These are phyloP conservation scores for Taphrina wiesneri DNA, from an alignment of 1,139 yeast genomes.

Conservation along the genomic window DNA sequence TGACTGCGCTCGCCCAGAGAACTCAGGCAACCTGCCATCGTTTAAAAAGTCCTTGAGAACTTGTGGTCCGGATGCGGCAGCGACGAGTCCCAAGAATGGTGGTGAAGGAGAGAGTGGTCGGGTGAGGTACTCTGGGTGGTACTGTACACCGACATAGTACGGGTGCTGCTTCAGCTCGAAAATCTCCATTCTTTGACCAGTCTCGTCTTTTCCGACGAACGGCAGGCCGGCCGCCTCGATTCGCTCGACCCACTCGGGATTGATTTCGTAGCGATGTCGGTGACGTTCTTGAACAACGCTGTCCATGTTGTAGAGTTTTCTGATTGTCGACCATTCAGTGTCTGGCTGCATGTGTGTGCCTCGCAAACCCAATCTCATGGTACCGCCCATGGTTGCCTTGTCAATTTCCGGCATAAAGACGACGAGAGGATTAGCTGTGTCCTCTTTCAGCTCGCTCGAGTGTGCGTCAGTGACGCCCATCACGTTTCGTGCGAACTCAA, in stretches of 20 bases:
- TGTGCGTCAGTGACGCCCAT: slow-evolving; percentile 69
- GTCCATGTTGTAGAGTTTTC: slow-evolving; percentile 76
- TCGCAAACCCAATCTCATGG: slow-evolving; percentile 96
- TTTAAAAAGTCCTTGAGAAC: slow-evolving; percentile 20
- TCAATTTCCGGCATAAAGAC: slow-evolving; percentile 99
- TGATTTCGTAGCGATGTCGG: slow-evolving; percentile 97
- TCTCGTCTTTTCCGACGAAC: slow-evolving; percentile 92
- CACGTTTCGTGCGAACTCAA: slow-evolving; percentile 84
- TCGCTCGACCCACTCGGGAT: slow-evolving; percentile 70
- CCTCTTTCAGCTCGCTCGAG: slow-evolving; percentile 80
- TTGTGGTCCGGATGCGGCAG: slow-evolving; percentile 55
- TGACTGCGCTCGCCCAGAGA: slow-evolving; percentile 27
- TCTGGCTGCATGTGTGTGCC: slow-evolving; percentile 76
- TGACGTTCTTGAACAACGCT: slow-evolving; percentile 84
- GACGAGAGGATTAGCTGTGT: slow-evolving; percentile 70
- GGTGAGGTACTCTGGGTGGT: slow-evolving; percentile 96
- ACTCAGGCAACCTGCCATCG: slow-evolving; percentile 24
- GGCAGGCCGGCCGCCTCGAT: slow-evolving; percentile 77
- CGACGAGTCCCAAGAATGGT: slow-evolving; percentile 94
- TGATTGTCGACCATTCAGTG: slow-evolving; percentile 69
- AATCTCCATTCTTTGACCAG: slow-evolving; percentile 89
- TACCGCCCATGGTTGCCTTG: slow-evolving; percentile 94
- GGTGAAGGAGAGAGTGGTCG: slow-evolving; percentile 95
- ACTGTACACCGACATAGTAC: slow-evolving; percentile 92
- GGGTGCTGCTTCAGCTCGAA: slow-evolving; percentile 80